Evolutionary conservation across 805 yeast species (phyloP).

Genomic region (Metschnikowia corniflorae): DNA sequence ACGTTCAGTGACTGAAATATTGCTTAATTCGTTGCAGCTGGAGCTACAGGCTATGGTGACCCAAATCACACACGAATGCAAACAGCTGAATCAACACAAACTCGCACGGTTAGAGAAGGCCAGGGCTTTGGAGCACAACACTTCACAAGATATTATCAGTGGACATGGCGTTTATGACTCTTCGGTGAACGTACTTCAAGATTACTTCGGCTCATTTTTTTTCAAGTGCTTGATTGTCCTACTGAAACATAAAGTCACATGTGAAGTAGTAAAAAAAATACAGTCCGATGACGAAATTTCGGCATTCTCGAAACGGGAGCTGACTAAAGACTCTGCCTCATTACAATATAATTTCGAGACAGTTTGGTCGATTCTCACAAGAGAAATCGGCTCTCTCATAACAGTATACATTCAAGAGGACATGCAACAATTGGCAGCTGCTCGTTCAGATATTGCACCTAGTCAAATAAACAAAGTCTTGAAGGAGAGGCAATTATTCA

Average conservation of each 20-base stretch:
- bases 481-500: conserved; percentile 25
- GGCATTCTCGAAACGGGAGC: conserved; percentile 10
- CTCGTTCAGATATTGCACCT: conserved; percentile 6
- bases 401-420: conserved; percentile 32
- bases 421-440: conserved; percentile 1
- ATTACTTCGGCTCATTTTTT: conserved; percentile 69
- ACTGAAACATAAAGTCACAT: conserved; percentile 66
- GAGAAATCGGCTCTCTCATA: conserved; percentile 32
- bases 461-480: conserved; percentile 24
- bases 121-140: conserved; percentile 26
- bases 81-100: conserved; percentile 46
- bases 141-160: conserved; percentile 22
- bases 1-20: conserved; percentile 51
- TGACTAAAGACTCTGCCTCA: conserved; percentile 3
- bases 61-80: conserved; percentile 61
- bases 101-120: conserved; percentile 29
- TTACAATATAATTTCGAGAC: conserved; percentile 19
- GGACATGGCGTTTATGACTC: conserved; percentile 42
- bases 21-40: conserved; percentile 51
- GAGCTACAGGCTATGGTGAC: conserved; percentile 65
- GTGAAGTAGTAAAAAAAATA: conserved; percentile 47
- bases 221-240: conserved; percentile 57
- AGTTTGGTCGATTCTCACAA: conserved; percentile 31
- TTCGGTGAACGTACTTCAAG: conserved; percentile 56
- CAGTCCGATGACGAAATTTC: conserved; percentile 21